These are phyloP conservation scores for Neurospora discreta DNA, from an alignment of 495 filamentous ascomycete genomes.

Conservation along the genomic window DNA sequence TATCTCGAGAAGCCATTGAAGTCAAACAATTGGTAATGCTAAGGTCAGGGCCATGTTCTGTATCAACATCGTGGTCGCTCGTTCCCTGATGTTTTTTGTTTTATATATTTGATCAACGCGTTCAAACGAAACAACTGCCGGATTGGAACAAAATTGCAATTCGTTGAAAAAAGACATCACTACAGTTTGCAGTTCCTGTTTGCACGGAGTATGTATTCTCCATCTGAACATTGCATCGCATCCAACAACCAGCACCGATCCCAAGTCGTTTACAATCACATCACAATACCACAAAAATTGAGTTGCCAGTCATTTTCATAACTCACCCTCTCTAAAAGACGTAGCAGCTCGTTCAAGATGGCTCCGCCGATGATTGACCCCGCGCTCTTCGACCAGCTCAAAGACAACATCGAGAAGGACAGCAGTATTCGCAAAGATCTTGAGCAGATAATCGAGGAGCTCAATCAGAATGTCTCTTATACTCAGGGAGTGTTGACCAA, in stretches of 20 bases:
- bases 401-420: constrained; percentile 85
- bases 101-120: neutral
- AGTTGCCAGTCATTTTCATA: neutral
- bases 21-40: neutral
- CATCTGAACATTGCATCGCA: neutral
- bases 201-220: neutral
- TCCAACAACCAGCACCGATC: neutral
- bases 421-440: constrained; percentile 69
- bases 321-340: neutral
- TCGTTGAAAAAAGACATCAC: neutral
- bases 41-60: neutral
- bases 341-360: constrained; percentile 11
- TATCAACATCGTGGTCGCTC: neutral
- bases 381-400: constrained; percentile 76
- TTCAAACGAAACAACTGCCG: neutral
- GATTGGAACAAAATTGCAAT: neutral
- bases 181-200: neutral
- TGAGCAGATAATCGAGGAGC: constrained; percentile 62
- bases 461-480: constrained; percentile 54
- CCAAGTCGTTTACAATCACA: neutral
- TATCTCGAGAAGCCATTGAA: neutral
- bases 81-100: neutral
- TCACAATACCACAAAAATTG: too few species aligned
- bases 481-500: constrained; percentile 74
- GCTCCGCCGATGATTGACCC: constrained; percentile 53